phyloP scores from a whole-genome alignment of 2,329 filamentous ascomycete genomes.

The Penicillium griseofulvum region DNA sequence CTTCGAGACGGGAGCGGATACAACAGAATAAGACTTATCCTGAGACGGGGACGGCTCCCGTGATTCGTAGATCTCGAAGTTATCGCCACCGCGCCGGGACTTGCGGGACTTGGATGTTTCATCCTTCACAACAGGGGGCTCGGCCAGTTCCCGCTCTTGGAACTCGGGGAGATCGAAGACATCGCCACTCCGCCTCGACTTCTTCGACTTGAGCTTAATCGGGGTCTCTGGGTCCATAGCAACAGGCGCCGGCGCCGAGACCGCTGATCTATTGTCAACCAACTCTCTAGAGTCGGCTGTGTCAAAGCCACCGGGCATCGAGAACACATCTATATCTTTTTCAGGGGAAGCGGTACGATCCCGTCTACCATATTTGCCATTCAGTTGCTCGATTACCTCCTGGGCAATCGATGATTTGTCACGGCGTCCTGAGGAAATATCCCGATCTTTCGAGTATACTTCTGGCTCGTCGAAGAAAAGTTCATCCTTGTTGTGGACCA shows the following conservation, averaged over 20 bases:
- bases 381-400: constrained; percentile 27
- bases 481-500: constrained; percentile 13
- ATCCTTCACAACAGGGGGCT: background rate
- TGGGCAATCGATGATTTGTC: constrained; percentile 22
- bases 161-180: background rate
- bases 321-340: constrained; percentile 22
- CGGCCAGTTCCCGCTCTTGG: background rate
- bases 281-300: constrained; percentile 11
- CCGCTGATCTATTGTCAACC: constrained; percentile 13
- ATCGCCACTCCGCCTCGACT: background rate
- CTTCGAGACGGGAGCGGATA: constrained; percentile 1
- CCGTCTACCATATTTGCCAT: constrained; percentile 17
- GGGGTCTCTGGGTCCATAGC: background rate
- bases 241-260: constrained; percentile 1
- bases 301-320: constrained; percentile 35
- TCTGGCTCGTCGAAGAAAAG: constrained; percentile 24
- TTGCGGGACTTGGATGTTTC: background rate
- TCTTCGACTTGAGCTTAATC: background rate
- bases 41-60: background rate
- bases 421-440: background rate
- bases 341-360: constrained; percentile 16
- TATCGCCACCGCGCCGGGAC: background rate
- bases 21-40: background rate
- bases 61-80: constrained; percentile 1
- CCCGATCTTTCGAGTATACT: constrained; percentile 6